A percentile compares a stretch with the other conserved stretches of the same genome.
Conservation (phyloP, 176 grass and related monocot genomes). For the Raddia distichophylla region DNA sequence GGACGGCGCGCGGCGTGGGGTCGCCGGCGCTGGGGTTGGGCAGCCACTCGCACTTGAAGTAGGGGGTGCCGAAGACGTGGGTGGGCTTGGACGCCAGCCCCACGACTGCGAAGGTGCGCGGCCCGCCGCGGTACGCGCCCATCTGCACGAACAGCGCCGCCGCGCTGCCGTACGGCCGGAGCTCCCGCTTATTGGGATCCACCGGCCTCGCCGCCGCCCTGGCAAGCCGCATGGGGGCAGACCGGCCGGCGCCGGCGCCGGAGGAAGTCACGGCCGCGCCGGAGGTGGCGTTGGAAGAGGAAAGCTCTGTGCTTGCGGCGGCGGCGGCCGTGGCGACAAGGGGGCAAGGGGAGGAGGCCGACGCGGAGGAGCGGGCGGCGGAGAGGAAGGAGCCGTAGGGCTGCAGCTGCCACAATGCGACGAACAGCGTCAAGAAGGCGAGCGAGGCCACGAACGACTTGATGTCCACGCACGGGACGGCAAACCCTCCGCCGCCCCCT, state of each 20-base stretch:
- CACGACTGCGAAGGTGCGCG: constrained; percentile 68
- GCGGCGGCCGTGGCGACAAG: constrained; percentile 12
- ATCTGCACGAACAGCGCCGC: constrained; percentile 88
- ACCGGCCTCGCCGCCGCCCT: background rate
- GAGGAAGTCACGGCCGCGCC: background rate
- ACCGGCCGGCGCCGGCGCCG: background rate
- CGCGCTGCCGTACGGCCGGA: constrained; percentile 72
- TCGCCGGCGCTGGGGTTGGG: constrained; percentile 46
- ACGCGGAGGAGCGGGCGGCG: constrained; percentile 41
- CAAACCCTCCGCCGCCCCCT: constrained; percentile 30
- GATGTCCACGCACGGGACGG: constrained; percentile 71
- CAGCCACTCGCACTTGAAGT: constrained; percentile 96
- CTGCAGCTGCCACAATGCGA: constrained; percentile 86
- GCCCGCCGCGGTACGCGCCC: constrained; percentile 88
- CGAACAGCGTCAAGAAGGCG: constrained; percentile 68
- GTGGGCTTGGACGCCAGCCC: constrained; percentile 87
- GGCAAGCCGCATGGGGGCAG: background rate
- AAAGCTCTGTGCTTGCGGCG: background rate
- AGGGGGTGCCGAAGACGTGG: constrained; percentile 74
- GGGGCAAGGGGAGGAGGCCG: constrained; percentile 29
- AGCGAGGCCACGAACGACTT: constrained; percentile 72
- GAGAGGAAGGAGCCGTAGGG: constrained; percentile 68
- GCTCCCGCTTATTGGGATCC: constrained; percentile 66
- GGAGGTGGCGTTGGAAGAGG: background rate
- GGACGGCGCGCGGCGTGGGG: constrained; percentile 52